A percentile compares a stretch with the other conserved stretches of the same genome.
phyloP scores from a whole-genome alignment of 1,284 basidiomycete genomes.

The Apiotrichum montevideense region DNA sequence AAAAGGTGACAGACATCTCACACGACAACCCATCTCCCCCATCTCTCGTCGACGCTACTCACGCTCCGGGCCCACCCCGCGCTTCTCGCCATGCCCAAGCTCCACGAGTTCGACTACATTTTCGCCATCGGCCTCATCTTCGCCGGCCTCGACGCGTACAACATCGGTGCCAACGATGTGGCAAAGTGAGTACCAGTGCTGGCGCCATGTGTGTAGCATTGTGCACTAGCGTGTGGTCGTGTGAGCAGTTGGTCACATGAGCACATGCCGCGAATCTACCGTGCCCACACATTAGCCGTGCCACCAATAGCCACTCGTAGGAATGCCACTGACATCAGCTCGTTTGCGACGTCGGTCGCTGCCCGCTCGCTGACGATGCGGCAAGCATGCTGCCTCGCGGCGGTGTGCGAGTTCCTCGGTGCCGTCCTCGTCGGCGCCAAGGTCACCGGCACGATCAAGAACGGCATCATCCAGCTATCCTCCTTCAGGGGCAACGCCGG shows the following conservation, averaged over 20 bases:
- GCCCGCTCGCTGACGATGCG: slow-evolving; percentile 48
- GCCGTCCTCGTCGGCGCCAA: slow-evolving; percentile 48
- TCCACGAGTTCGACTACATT: slow-evolving; percentile 48
- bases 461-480: slow-evolving; percentile 42
- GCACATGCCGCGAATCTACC: too few relatives aligned
- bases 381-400: slow-evolving; percentile 48
- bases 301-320: not conserved
- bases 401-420: slow-evolving; percentile 48
- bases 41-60: too few relatives aligned
- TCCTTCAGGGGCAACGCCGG: slow-evolving; percentile 48
- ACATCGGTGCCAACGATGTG: slow-evolving; percentile 49
- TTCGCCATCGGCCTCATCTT: slow-evolving; percentile 48
- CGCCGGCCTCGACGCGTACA: slow-evolving; percentile 49
- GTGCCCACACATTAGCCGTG: not conserved
- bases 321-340: slow-evolving; percentile 12
- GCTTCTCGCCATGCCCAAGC: slow-evolving; percentile 47
- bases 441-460: slow-evolving; percentile 49
- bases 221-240: not conserved
- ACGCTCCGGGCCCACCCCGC: too few relatives aligned
- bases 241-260: not conserved
- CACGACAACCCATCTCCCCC: too few relatives aligned
- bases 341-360: slow-evolving; percentile 50
- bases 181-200: slow-evolving; percentile 18
- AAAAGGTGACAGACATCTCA: too few relatives aligned
- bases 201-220: not conserved